phyloP scores from a whole-genome alignment of 2,329 filamentous ascomycete species.

The Alternaria infectoria region DNA sequence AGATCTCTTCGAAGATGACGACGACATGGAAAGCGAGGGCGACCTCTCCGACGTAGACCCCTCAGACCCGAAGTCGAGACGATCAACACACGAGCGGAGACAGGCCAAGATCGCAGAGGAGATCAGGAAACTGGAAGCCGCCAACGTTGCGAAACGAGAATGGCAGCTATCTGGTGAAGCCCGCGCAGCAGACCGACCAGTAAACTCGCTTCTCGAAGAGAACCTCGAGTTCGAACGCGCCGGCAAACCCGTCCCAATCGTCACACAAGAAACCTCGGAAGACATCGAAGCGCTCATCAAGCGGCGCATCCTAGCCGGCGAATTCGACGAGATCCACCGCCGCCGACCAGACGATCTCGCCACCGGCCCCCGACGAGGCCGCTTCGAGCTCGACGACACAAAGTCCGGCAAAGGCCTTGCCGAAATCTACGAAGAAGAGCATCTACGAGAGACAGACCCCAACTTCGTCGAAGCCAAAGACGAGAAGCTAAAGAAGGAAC shows the following conservation, averaged over 20 bases:
- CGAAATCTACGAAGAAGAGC: conserved; percentile 93
- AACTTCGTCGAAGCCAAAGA: conserved; percentile 81
- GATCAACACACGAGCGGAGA: conserved; percentile 83
- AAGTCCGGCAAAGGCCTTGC: conserved; percentile 88
- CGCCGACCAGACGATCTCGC: conserved; percentile 77
- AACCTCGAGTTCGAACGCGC: conserved; percentile 95
- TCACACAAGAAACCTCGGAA: conserved; percentile 89
- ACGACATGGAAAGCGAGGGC: conserved; percentile 63
- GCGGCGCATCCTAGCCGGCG: conserved; percentile 82
- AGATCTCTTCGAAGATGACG: conserved; percentile 81
- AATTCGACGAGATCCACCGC: conserved; percentile 90
- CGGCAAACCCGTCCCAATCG: conserved; percentile 92
- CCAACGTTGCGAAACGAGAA: conserved; percentile 85
- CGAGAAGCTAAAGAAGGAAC: conserved; percentile 81
- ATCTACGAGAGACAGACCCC: conserved; percentile 78
- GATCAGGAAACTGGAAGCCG: conserved; percentile 88
- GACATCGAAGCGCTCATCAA: conserved; percentile 94
- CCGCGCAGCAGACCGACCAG: conserved; percentile 76
- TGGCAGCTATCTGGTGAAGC: conserved; percentile 94
- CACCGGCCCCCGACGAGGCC: conserved; percentile 70
- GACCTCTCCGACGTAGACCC: conserved; percentile 69
- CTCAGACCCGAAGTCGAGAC: conserved; percentile 73
- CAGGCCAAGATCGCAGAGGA: conserved; percentile 87
- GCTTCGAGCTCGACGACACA: conserved; percentile 82
- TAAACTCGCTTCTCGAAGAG: conserved; percentile 92